Conservation (phyloP, 2,329 filamentous ascomycete species). For the Gliomastix tumulicola region DNA sequence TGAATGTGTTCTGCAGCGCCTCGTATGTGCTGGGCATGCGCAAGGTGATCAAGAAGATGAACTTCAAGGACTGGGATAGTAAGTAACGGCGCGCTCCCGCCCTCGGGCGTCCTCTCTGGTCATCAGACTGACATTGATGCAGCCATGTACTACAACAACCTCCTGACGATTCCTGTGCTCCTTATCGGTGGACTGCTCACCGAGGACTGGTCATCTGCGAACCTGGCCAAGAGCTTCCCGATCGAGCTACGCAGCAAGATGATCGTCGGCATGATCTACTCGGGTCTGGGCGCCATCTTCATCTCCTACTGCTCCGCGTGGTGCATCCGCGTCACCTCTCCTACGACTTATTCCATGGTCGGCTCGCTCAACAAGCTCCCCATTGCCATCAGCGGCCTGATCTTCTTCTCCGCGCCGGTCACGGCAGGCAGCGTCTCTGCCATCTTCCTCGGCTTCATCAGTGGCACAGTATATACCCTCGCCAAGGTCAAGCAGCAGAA, state of each 20-base stretch:
- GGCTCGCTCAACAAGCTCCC: conserved; percentile 97
- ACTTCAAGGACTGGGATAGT: conserved; percentile 99
- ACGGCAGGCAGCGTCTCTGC: conserved; percentile 89
- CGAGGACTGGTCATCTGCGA: conserved; percentile 87
- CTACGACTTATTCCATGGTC: conserved; percentile 98
- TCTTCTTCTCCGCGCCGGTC: conserved; percentile 94
- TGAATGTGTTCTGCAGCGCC: conserved; percentile 94
- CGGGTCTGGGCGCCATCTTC: conserved; percentile 86
- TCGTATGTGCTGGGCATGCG: conserved; percentile 89
- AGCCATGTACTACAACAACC: conserved; percentile 99
- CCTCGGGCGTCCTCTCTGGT: conserved; percentile 1
- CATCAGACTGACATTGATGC: conserved; percentile 22
- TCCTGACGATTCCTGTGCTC: conserved; percentile 90
- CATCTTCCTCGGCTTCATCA: conserved; percentile 85
- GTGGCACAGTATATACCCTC: conserved; percentile 77
- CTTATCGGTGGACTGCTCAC: conserved; percentile 71
- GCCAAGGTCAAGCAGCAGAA: conserved; percentile 62
- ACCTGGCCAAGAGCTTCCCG: conserved; percentile 85
- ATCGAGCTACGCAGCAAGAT: conserved; percentile 70
- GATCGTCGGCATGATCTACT: conserved; percentile 86
- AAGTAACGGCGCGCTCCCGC: conserved; percentile 40
- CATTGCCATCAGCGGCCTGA: conserved; percentile 81
- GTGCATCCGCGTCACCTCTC: conserved; percentile 96
- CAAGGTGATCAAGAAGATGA: conserved; percentile 98
- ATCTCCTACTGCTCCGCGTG: conserved; percentile 99